Evolutionary conservation across 2,329 filamentous ascomycete genomes (phyloP), one percentile per base, ranked within the genome.

Genomic region (Talaromyces marneffei): DNA sequence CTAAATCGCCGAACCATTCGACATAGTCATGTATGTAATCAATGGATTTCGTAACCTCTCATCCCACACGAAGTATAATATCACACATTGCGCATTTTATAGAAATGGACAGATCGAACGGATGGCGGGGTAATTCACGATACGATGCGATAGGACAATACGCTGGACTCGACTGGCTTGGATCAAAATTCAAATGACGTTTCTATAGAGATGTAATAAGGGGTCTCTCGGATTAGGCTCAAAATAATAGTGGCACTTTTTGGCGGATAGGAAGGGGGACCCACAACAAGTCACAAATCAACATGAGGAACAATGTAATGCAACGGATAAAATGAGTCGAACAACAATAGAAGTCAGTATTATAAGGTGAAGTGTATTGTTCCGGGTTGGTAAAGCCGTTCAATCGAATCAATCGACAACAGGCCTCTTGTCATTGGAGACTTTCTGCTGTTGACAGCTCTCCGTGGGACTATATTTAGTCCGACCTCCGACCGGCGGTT

Each of bases 11-110:
- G 52, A 35, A 48, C 35, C 46, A 59, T 59, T 46, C 60, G 39
- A 59, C 60, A 62, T 62, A 62, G 33, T 48, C 37, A 48, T 46
- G 29, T 31, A 48, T 46, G 29, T 31, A 59, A 53, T 59, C 46
- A 44, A 44, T 55, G 52, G 29, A 20, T 20, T 29, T 42, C 39
- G 42, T 29, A 27, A 37, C 29, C 42, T 59, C 35, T 59, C 57
- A 59, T 59, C 57, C 14, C 46, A 52, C 31, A 33, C 48, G 57
- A 29, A 20, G 33, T 18, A 42, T 53, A 12, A 23, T 29, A 50
- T 53, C 46, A 29, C 20, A 18, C 57, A 59, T 59, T 40, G 57
- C 35, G 46, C 48, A 53, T 52, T 29, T n/a, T 25, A 42, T 9
- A n/a, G 29, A 10, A 18, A 44, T n/a, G 29, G 25, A 14, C 20